Conservation (phyloP, 352 stramenopile species). For the Phytophthora pluvialis region DNA sequence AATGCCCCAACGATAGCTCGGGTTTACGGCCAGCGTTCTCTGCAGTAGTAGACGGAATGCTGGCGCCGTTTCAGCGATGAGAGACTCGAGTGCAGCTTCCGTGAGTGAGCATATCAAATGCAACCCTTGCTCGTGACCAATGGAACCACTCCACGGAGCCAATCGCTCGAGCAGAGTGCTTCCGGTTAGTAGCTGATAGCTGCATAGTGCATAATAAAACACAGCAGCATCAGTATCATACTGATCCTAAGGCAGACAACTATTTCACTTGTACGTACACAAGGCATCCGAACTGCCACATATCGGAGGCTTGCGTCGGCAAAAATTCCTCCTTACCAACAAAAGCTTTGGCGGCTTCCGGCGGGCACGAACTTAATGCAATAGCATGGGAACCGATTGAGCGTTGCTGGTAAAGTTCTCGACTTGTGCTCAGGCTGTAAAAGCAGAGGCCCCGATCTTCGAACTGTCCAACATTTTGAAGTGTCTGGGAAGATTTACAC, state of each 20-base stretch:
- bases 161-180: conserved; percentile 49
- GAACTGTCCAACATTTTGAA: conserved; percentile 59
- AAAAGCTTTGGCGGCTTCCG: conserved; percentile 60
- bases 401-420: conserved; percentile 40
- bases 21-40: conserved; percentile 49
- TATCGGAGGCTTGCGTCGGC: conserved; percentile 57
- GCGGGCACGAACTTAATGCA: conserved; percentile 40
- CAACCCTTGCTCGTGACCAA: conserved; percentile 46
- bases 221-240: not conserved
- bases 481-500: conserved; percentile 27
- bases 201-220: conserved; percentile 31
- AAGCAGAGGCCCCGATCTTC: conserved; percentile 45
- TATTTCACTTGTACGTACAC: conserved; percentile 45
- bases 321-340: conserved; percentile 47
- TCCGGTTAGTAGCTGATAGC: conserved; percentile 59
- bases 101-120: conserved; percentile 68
- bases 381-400: conserved; percentile 39
- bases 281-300: conserved; percentile 81
- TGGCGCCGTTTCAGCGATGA: conserved; percentile 37
- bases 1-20: conserved; percentile 59
- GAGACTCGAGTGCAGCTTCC: conserved; percentile 46
- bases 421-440: conserved; percentile 52
- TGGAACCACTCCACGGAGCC: conserved; percentile 48
- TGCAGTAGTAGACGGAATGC: conserved; percentile 54
- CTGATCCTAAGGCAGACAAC: not conserved